phyloP scores from a whole-genome alignment of 2,329 filamentous ascomycete genomes.

The Trichothecium roseum region DNA sequence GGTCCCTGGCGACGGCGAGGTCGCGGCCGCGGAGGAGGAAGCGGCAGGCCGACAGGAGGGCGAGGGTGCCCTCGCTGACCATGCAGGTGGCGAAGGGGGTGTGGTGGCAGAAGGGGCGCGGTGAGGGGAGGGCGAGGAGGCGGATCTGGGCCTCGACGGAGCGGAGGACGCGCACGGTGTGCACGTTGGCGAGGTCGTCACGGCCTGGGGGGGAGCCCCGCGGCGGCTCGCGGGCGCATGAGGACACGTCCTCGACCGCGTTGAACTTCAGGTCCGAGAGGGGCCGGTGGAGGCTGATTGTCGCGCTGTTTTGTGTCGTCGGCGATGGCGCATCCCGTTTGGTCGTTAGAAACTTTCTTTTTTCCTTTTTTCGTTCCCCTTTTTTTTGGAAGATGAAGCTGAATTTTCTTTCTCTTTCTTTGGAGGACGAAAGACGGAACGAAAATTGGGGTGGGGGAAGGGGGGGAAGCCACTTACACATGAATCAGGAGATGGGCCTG shows the following conservation, averaged over 20 bases:
- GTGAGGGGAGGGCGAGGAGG: constrained; percentile 25
- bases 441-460: neutral
- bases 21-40: constrained; percentile 20
- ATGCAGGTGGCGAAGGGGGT: constrained; percentile 30
- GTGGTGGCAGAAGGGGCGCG: constrained; percentile 20
- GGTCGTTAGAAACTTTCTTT: too few species aligned
- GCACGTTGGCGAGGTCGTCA: constrained; percentile 18
- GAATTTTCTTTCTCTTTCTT: too few species aligned
- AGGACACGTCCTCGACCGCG: constrained; percentile 24
- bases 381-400: too few species aligned
- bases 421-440: neutral
- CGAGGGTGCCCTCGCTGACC: constrained; percentile 24
- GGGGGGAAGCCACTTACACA: constrained; percentile 10
- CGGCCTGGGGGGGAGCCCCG: constrained; percentile 7
- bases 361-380: too few species aligned
- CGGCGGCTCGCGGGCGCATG: constrained; percentile 19
- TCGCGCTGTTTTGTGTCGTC: constrained; percentile 20
- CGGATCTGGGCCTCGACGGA: constrained; percentile 26
- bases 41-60: constrained; percentile 24
- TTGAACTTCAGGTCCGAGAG: constrained; percentile 27
- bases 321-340: too few species aligned
- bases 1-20: constrained; percentile 24
- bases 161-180: constrained; percentile 26
- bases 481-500: constrained; percentile 15
- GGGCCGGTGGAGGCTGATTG: constrained; percentile 24